Base-by-base conservation (phyloP, 805 yeast species). In the Naumovozyma castellii region DNA sequence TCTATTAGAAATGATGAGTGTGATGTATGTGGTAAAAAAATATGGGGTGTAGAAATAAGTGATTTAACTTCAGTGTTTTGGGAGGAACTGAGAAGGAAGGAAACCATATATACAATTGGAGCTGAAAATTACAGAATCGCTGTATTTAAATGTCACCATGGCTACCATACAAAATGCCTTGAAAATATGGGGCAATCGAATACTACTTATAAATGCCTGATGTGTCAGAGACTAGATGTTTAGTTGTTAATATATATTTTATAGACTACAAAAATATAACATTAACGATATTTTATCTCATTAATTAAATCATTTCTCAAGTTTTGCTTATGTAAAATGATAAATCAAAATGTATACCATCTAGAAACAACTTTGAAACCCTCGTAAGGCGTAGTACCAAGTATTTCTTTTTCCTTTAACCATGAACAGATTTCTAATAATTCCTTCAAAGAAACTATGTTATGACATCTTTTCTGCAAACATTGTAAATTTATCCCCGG, bases 1-100 rank as follows among this genome's bases (percentile, higher is more conserved):
- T 66, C 78, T 0, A 67, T 71, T 2, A 63, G 61, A 19, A 64
- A 65, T 19, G 65, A 69, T 29, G 75, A 70, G 36, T 88, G 97
- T 57, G 81, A 81, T 28, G 73, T 80, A 0, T 88, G 97, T 59
- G 88, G 85, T 1, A 77, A 76, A 45, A 64, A 65, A 16, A 62
- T 87, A 27, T 80, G 87, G 78, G 95, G 96, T 0, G 57, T 73
- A 1, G 75, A 76, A 1, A 54, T 82, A 2, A 64, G 69, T 18
- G 63, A 74, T 2, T 66, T 62, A 6, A 66, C 72, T 31, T 72
- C 73, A 39, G 67, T 68, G 33, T 65, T 71, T 3, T 82, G 88
- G 88, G 81, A 76, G 50, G 65, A 67, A 19, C 52, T 43, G 36
- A 57, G 56, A 34, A 52, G 61, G 41, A 50, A 61, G 8, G 57